Conservation (phyloP, 169 alveolate species). For the Plasmodium relictum region DNA sequence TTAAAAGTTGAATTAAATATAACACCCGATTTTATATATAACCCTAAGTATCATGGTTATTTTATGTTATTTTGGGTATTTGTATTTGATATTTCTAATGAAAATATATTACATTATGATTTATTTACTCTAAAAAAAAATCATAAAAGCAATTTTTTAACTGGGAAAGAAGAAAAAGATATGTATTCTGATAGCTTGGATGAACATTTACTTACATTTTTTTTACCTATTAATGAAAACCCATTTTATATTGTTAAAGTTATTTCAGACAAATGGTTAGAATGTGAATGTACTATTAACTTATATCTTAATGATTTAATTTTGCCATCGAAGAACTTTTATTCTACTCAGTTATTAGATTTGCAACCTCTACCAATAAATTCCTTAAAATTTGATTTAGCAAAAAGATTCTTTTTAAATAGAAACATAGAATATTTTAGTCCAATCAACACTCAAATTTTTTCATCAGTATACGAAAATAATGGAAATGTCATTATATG, state of each 20-base stretch:
- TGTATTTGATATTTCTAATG: conserved; percentile 98
- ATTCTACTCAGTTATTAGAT: conserved; percentile 96
- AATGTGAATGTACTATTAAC: conserved; percentile 83
- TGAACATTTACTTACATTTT: conserved; percentile 93
- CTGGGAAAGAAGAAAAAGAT: neutral
- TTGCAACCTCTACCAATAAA: conserved; percentile 95
- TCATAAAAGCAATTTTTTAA: neutral
- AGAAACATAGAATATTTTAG: conserved; percentile 75
- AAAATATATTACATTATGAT: conserved; percentile 96
- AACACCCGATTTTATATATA: conserved; percentile 97
- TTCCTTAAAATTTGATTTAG: conserved; percentile 90
- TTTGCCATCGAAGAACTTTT: conserved; percentile 93
- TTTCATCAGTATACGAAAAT: conserved; percentile 78
- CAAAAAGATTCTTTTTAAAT: conserved; percentile 86
- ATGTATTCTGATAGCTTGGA: conserved; percentile 9
- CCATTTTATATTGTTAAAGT: conserved; percentile 94
- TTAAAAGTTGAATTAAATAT: conserved; percentile 94
- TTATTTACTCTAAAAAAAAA: conserved; percentile 85
- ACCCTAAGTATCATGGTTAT: conserved; percentile 92
- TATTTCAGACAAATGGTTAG: conserved; percentile 95
- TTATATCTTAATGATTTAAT: conserved; percentile 84
- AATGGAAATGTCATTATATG: conserved; percentile 80
- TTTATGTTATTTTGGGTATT: conserved; percentile 97
- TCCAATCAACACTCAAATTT: conserved; percentile 82
- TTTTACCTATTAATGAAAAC: conserved; percentile 97